phyloP scores from a whole-genome alignment of 805 yeast genomes.

The Kluyveromyces siamensis region DNA sequence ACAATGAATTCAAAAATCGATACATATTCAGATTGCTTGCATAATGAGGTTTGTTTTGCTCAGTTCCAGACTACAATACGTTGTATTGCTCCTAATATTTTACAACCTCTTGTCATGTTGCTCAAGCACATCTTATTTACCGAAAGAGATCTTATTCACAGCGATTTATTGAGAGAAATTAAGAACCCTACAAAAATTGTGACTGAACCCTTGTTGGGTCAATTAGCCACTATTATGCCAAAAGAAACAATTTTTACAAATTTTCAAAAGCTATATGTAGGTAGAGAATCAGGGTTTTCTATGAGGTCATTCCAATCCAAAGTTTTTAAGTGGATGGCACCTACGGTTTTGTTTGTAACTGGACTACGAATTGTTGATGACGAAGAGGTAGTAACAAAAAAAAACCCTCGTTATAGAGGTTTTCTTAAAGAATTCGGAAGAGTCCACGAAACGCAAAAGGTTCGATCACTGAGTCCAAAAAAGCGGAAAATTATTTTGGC shows the following conservation, averaged over 20 bases:
- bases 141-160: slow-evolving; percentile 15
- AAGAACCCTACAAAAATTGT: slow-evolving; percentile 10
- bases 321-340: slow-evolving; percentile 85
- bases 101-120: slow-evolving; percentile 36
- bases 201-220: slow-evolving; percentile 32
- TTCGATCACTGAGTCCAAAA: slow-evolving; percentile 13
- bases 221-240: slow-evolving; percentile 33
- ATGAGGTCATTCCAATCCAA: slow-evolving; percentile 79
- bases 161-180: background rate
- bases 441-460: slow-evolving; percentile 23
- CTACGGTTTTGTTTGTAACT: slow-evolving; percentile 59
- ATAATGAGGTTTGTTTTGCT: slow-evolving; percentile 16
- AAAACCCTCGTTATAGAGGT: slow-evolving; percentile 35
- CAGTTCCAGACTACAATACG: slow-evolving; percentile 29
- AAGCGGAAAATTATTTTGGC: slow-evolving; percentile 48
- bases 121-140: slow-evolving; percentile 36
- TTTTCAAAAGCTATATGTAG: slow-evolving; percentile 56
- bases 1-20: slow-evolving; percentile 37
- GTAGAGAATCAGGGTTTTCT: slow-evolving; percentile 69
- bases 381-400: slow-evolving; percentile 14
- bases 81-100: slow-evolving; percentile 34
- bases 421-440: slow-evolving; percentile 44
- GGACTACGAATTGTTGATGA: slow-evolving; percentile 44
- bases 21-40: slow-evolving; percentile 10
- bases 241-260: slow-evolving; percentile 36